Percentiles rank a stretch among this genome's conserved stretches.
Conservation (phyloP, 495 filamentous ascomycete genomes). For the Penicillium goetzii region DNA sequence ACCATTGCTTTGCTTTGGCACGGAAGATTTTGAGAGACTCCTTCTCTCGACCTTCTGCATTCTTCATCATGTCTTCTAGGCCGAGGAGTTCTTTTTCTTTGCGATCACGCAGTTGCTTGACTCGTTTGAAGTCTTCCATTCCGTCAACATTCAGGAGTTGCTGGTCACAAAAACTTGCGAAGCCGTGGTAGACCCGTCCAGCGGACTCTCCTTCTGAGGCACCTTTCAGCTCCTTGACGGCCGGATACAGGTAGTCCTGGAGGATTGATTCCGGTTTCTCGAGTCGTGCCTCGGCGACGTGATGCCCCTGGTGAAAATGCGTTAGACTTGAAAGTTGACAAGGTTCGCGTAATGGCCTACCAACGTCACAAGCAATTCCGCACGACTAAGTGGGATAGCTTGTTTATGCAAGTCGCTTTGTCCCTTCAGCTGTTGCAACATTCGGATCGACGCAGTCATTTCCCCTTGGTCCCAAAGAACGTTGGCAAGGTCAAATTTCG, state of each 20-base stretch:
- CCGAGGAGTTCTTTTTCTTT: slow-evolving; percentile 78
- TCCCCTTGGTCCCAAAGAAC: slow-evolving; percentile 96
- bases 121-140: slow-evolving; percentile 80
- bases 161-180: slow-evolving; percentile 91
- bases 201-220: slow-evolving; percentile 70
- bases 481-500: slow-evolving; percentile 78
- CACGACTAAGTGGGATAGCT: slow-evolving; percentile 70
- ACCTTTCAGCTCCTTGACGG: slow-evolving; percentile 78
- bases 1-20: slow-evolving; percentile 81
- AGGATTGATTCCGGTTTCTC: slow-evolving; percentile 93
- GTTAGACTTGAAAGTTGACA: slow-evolving; percentile 22
- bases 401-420: slow-evolving; percentile 68
- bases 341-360: slow-evolving; percentile 48
- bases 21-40: slow-evolving; percentile 49
- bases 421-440: slow-evolving; percentile 75
- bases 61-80: slow-evolving; percentile 60
- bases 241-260: slow-evolving; percentile 76
- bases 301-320: slow-evolving; percentile 60
- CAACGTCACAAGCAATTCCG: slow-evolving; percentile 83
- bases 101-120: slow-evolving; percentile 76
- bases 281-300: slow-evolving; percentile 87
- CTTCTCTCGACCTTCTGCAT: slow-evolving; percentile 54
- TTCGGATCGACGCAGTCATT: slow-evolving; percentile 84
- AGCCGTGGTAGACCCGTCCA: slow-evolving; percentile 89
- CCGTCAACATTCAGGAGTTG: slow-evolving; percentile 84